Percentiles rank a stretch among this genome's conserved stretches.
Evolutionary conservation across 495 filamentous ascomycete genomes (phyloP).

Genomic region (Baudoinia panamericana): DNA sequence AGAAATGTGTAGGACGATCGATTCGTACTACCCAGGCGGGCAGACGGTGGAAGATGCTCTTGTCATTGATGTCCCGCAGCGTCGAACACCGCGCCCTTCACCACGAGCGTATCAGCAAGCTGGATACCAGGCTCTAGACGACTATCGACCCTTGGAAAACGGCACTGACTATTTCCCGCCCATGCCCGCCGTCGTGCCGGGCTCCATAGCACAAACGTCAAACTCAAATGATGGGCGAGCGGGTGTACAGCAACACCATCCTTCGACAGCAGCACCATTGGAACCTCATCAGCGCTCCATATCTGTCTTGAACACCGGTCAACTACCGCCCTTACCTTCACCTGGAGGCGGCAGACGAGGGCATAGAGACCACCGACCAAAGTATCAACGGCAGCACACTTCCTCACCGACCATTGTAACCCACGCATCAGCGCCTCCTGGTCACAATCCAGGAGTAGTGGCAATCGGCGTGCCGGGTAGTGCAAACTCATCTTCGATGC

Average conservation of each 20-base stretch:
- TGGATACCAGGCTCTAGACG: conserved; percentile 48
- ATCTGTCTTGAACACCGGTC: conserved; percentile 63
- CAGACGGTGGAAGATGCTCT: conserved; percentile 85
- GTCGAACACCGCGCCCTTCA: conserved; percentile 74
- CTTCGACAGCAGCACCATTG: conserved; percentile 11
- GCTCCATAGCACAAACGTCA: conserved; percentile 22
- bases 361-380: conserved; percentile 39
- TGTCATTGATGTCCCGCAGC: conserved; percentile 72
- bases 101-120: conserved; percentile 42
- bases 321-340: conserved; percentile 70
- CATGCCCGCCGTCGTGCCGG: conserved; percentile 43
- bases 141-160: conserved; percentile 53
- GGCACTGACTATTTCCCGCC: conserved; percentile 81
- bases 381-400: conserved; percentile 57
- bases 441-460: not conserved
- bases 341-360: conserved; percentile 50
- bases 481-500: no score
- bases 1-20: conserved; percentile 60
- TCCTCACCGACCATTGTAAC: conserved; percentile 60
- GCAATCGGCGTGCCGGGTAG: not conserved
- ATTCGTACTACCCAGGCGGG: conserved; percentile 76
- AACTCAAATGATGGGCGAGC: conserved; percentile 24
- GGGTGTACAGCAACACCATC: conserved; percentile 26
- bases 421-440: conserved; percentile 21
- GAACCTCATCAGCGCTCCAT: conserved; percentile 44